A percentile compares a stretch with the other conserved stretches of the same genome.
Conservation (phyloP, 2,329 filamentous ascomycete species). For the Lasiodiplodia citricola region DNA sequence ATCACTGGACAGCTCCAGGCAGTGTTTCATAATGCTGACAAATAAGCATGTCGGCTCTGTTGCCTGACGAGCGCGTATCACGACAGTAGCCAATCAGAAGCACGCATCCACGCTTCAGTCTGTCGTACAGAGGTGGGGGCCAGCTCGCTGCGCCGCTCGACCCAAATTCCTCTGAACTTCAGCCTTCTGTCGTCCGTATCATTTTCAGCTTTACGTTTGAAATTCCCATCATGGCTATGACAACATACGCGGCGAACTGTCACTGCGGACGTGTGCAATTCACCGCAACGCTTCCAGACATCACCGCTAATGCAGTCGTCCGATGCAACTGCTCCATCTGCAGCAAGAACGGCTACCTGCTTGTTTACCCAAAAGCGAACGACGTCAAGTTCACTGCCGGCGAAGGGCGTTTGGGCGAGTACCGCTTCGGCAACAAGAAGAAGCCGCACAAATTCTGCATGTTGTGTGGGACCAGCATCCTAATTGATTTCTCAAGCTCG, state of each 20-base stretch:
- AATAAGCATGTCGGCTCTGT: not conserved
- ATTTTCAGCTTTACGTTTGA: not conserved
- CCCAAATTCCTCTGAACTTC: not conserved
- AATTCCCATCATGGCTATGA: not conserved
- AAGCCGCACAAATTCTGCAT: slow-evolving; percentile 38
- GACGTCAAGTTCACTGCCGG: slow-evolving; percentile 36
- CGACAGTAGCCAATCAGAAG: not conserved
- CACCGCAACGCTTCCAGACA: slow-evolving; percentile 55
- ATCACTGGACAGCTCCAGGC: too few species aligned
- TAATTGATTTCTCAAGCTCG: slow-evolving; percentile 5
- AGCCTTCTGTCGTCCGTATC: not conserved
- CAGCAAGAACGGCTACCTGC: slow-evolving; percentile 53
- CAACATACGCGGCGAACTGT: slow-evolving; percentile 57
- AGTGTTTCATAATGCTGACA: too few species aligned
- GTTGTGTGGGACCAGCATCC: slow-evolving; percentile 36
- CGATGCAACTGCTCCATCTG: slow-evolving; percentile 59
- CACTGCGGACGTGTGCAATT: slow-evolving; percentile 61
- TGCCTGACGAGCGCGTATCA: not conserved
- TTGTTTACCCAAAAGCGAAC: slow-evolving; percentile 42
- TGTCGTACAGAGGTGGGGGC: not conserved
- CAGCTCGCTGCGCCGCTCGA: not conserved
- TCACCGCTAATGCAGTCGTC: slow-evolving; percentile 53
- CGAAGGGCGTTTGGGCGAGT: slow-evolving; percentile 33
- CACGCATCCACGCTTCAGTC: not conserved
- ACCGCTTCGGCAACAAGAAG: slow-evolving; percentile 36